Evolutionary conservation across 2,329 filamentous ascomycete genomes (phyloP).

Genomic region (Nannizzia gypsea): DNA sequence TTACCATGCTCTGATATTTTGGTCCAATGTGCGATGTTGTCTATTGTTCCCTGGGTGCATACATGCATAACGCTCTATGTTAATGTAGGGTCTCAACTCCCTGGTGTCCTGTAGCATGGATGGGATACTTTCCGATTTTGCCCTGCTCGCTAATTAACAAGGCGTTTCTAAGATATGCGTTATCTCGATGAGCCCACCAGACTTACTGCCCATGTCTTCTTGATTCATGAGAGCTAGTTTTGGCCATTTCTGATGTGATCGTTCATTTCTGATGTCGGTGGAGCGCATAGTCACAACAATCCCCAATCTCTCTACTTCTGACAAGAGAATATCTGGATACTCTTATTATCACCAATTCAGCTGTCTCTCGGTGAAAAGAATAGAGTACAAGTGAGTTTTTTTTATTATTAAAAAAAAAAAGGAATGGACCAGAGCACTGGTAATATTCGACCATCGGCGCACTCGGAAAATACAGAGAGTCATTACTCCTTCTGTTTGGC

Average conservation of each 20-base stretch:
- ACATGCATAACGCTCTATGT: not conserved
- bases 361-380: not conserved
- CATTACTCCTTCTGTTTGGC: not conserved
- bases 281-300: not conserved
- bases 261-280: not conserved
- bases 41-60: not conserved
- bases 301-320: not conserved
- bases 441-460: not conserved
- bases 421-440: not conserved
- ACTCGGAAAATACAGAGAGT: not conserved
- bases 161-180: not conserved
- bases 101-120: not conserved
- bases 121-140: not conserved
- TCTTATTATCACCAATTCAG: not conserved
- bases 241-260: not conserved
- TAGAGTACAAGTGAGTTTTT: not conserved
- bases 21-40: not conserved
- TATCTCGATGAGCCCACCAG: not conserved
- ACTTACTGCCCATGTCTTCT: not conserved
- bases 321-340: not conserved
- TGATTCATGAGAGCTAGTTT: not conserved
- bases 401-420: too few relatives aligned
- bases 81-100: not conserved
- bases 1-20: not conserved
- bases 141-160: not conserved